Evolutionary conservation across 1,284 basidiomycete genomes (phyloP).

Genomic region (Veloporphyrellus conicus): DNA sequence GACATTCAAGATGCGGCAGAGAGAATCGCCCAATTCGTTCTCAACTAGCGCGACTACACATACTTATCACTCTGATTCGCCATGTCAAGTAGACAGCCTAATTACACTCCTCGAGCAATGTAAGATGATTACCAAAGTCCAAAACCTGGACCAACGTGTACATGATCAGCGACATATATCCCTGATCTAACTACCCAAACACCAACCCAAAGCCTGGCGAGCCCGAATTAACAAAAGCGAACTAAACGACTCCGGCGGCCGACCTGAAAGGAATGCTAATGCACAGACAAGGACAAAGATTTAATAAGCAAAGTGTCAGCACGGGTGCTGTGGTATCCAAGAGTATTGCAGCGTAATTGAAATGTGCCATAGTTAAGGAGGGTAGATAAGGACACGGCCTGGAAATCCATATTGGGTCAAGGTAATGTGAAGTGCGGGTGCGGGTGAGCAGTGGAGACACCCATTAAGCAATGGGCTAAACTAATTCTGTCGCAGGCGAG

Average conservation of each 20-base stretch:
- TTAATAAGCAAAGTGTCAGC: conserved; percentile 4
- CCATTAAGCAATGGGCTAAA: conserved; percentile 22
- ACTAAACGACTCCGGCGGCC: neutral
- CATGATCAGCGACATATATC: conserved; percentile 7
- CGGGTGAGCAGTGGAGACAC: conserved; percentile 12
- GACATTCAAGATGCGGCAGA: conserved; percentile 12
- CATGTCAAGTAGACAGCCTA: no score
- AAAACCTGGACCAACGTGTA: conserved; percentile 9
- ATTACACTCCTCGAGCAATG: no score
- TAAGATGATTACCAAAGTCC: conserved; percentile 7
- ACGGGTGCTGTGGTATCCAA: conserved; percentile 26
- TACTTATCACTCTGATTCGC: no score
- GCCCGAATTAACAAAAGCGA: conserved; percentile 2
- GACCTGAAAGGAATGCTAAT: conserved; percentile 4
- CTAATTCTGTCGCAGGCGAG: conserved; percentile 17
- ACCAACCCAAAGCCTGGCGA: conserved; percentile 6
- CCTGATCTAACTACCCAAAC: conserved; percentile 20
- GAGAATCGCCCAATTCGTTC: conserved; percentile 15
- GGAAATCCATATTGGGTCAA: conserved; percentile 16
- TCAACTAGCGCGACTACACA: neutral
- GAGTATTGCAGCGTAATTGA: conserved; percentile 17
- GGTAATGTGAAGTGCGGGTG: conserved; percentile 9
- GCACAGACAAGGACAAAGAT: no score
- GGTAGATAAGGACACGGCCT: conserved; percentile 10
- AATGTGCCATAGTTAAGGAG: conserved; percentile 11